Conservation (phyloP, 2,329 filamentous ascomycete species). For the Botryotinia narcissicola region DNA sequence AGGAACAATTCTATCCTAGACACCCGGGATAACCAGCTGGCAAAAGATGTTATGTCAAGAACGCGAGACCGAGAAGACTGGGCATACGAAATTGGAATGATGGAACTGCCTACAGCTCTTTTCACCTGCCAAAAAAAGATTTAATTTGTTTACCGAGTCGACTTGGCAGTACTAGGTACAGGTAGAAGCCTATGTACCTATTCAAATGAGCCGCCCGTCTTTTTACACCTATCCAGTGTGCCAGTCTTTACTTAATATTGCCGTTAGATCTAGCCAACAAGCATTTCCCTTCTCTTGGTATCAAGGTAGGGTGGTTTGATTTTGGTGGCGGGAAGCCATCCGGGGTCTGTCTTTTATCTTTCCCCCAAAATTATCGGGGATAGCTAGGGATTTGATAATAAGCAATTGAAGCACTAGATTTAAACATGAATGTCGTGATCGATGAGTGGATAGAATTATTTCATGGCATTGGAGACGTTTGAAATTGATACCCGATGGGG, state of each 20-base stretch:
- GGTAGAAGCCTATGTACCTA: not conserved
- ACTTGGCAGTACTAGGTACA: conserved; percentile 1
- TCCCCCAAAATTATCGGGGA: not conserved
- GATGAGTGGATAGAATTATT: not conserved
- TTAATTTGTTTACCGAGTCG: not conserved
- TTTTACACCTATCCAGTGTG: not conserved
- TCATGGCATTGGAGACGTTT: not conserved
- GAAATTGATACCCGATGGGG: conserved; percentile 9
- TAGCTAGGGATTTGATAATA: conserved; percentile 7
- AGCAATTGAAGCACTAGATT: conserved; percentile 2
- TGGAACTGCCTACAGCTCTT: not conserved
- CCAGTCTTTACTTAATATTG: not conserved
- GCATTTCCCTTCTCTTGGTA: not conserved
- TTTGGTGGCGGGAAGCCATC: not conserved
- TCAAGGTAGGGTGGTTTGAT: not conserved
- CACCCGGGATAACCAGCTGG: not conserved
- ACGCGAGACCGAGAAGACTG: not conserved
- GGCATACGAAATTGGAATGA: not conserved
- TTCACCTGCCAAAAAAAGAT: conserved; percentile 2
- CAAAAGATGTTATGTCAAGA: not conserved
- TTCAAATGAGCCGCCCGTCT: not conserved
- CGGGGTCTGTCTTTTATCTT: not conserved
- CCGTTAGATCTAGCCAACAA: not conserved
- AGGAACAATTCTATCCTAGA: not conserved
- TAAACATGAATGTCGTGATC: not conserved